Conservation (phyloP, 2,329 filamentous ascomycete genomes). For the Polychaeton citri region DNA sequence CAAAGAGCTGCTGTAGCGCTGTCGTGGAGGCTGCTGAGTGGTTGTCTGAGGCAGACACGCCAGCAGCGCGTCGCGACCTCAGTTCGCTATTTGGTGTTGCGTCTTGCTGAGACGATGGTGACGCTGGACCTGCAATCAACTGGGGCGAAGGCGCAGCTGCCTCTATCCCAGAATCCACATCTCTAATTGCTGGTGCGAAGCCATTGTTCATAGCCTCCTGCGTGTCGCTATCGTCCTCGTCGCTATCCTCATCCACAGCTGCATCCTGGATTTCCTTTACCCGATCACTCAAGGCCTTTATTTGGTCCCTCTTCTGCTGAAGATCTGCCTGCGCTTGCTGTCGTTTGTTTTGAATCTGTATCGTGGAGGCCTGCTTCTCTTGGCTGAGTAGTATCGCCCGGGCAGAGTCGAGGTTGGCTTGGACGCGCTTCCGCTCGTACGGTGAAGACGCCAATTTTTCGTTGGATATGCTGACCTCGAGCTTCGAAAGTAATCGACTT, state of each 20-base stretch:
- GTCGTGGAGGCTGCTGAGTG: constrained; percentile 18
- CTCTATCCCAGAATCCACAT: constrained; percentile 7
- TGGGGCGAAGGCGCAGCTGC: constrained; percentile 11
- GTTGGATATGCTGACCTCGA: neutral
- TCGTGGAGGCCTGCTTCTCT: constrained; percentile 52
- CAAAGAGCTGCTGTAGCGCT: constrained; percentile 25
- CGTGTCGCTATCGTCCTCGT: constrained; percentile 27
- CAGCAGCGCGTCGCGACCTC: constrained; percentile 12
- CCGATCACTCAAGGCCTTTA: constrained; percentile 53
- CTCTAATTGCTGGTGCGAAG: constrained; percentile 15
- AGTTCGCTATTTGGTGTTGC: constrained; percentile 8
- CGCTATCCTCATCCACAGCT: constrained; percentile 19
- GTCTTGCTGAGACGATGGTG: neutral
- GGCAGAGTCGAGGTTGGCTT: constrained; percentile 57
- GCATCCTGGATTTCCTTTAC: constrained; percentile 22
- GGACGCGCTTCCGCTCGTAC: constrained; percentile 50
- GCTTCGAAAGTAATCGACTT: neutral
- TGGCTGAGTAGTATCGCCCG: constrained; percentile 54
- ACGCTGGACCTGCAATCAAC: constrained; percentile 13
- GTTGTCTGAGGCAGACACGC: constrained; percentile 10
- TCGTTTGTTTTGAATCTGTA: constrained; percentile 46
- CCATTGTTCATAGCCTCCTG: constrained; percentile 27
- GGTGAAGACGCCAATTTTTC: constrained; percentile 29
- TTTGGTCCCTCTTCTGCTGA: constrained; percentile 48
- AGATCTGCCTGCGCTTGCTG: constrained; percentile 51